These are phyloP conservation scores for Lecanoromycetidae sp. DNA, from an alignment of 2,329 filamentous ascomycete species.

Conservation along the genomic window DNA sequence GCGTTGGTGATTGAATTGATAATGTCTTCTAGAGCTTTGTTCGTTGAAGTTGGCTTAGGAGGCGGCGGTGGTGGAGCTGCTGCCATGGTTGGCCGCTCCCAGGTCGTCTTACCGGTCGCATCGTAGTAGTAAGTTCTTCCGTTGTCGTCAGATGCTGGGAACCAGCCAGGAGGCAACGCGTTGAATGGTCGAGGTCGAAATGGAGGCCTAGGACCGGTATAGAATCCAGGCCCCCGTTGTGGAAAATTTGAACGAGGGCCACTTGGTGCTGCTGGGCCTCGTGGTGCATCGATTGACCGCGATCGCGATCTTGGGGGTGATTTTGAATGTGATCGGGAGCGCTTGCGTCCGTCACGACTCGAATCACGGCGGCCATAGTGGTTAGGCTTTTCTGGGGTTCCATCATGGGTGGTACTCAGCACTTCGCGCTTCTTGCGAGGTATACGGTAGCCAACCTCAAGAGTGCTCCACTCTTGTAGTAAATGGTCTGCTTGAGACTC, in stretches of 20 bases:
- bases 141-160: slow-evolving; percentile 55
- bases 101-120: slow-evolving; percentile 63
- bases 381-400: slow-evolving; percentile 45
- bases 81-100: slow-evolving; percentile 63
- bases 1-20: slow-evolving; percentile 72
- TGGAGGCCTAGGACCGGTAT: slow-evolving; percentile 40
- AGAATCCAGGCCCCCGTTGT: slow-evolving; percentile 48
- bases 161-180: slow-evolving; percentile 75
- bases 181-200: slow-evolving; percentile 45
- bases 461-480: slow-evolving; percentile 73
- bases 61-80: slow-evolving; percentile 50
- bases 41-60: slow-evolving; percentile 56
- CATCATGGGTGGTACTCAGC: slow-evolving; percentile 39
- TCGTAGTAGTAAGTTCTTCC: slow-evolving; percentile 81
- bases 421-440: slow-evolving; percentile 70
- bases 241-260: slow-evolving; percentile 42
- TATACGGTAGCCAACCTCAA: slow-evolving; percentile 87
- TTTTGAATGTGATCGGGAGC: slow-evolving; percentile 34
- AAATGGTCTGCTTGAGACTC: slow-evolving; percentile 57
- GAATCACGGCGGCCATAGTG: slow-evolving; percentile 49
- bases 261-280: slow-evolving; percentile 37
- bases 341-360: slow-evolving; percentile 36
- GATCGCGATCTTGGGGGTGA: slow-evolving; percentile 40
- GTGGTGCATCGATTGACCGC: slow-evolving; percentile 33
- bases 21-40: slow-evolving; percentile 68